phyloP scores from a whole-genome alignment of 306 rosid genomes.

The Acmispon strigosus region DNA sequence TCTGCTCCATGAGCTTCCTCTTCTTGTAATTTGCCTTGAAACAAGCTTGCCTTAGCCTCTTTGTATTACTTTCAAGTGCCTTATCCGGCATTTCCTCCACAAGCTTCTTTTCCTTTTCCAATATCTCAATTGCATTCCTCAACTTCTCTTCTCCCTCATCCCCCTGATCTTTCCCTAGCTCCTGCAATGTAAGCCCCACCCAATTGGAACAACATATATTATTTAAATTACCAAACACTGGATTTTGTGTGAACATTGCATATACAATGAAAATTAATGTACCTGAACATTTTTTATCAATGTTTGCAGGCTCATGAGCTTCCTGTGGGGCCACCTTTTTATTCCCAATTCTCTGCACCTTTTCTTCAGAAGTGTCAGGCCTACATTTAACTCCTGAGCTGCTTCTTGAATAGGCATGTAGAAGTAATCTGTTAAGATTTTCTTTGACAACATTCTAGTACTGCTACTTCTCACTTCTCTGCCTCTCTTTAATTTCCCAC shows the following conservation, averaged over 20 bases:
- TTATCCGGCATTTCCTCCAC: conserved; percentile 75
- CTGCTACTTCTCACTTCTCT: conserved; percentile 15
- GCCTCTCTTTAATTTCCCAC: background rate
- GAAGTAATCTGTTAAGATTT: conserved; percentile 47
- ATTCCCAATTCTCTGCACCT: conserved; percentile 84
- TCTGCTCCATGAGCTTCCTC: conserved; percentile 40
- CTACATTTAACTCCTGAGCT: conserved; percentile 69
- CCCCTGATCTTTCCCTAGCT: conserved; percentile 40
- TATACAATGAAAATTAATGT: background rate
- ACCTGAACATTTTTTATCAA: conserved; percentile 68
- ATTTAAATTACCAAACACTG: too few relatives aligned
- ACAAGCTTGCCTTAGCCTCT: conserved; percentile 79
- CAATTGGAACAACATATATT: background rate
- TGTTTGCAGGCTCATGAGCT: conserved; percentile 75
- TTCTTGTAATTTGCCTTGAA: conserved; percentile 90
- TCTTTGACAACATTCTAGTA: conserved; percentile 31
- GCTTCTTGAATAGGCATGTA: conserved; percentile 86
- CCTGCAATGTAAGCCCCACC: conserved; percentile 22
- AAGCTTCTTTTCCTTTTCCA: conserved; percentile 66
- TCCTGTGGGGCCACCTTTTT: conserved; percentile 87
- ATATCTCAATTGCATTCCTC: conserved; percentile 38
- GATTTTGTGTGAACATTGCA: too few relatives aligned
- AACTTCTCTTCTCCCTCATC: conserved; percentile 36
- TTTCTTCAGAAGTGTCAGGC: conserved; percentile 72
- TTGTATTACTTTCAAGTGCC: conserved; percentile 52